These are phyloP conservation scores for Lactarius sanguifluus DNA, from an alignment of 768 basidiomycete species.

Conservation along the genomic window DNA sequence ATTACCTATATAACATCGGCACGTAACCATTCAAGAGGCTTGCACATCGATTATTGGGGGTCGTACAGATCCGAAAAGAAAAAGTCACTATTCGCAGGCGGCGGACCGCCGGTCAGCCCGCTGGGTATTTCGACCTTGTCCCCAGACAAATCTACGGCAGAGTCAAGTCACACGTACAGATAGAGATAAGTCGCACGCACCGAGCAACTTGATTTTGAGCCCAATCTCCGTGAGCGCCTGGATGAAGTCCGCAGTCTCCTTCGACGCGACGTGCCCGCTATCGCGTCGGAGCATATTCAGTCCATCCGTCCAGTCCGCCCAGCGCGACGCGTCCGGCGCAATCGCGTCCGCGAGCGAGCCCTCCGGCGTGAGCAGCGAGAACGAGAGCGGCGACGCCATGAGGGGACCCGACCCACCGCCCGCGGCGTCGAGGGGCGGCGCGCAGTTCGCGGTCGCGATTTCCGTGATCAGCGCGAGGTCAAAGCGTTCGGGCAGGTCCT, in stretches of 20 bases:
- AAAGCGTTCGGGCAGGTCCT: conserved; percentile 85
- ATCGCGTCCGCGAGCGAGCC: conserved; percentile 38
- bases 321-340: conserved; percentile 58
- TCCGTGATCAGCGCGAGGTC: conserved; percentile 80
- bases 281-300: conserved; percentile 82
- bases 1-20: conserved; percentile 3
- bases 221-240: conserved; percentile 88
- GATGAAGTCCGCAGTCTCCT: conserved; percentile 84
- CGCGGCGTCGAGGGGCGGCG: conserved; percentile 60
- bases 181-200: conserved; percentile 42
- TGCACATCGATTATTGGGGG: conserved; percentile 24
- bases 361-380: conserved; percentile 36
- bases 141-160: conserved; percentile 69
- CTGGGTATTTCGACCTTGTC: conserved; percentile 89
- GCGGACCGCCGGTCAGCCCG: conserved; percentile 71
- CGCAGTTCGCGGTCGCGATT: conserved; percentile 72
- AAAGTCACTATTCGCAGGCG: conserved; percentile 78
- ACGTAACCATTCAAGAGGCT: not conserved
- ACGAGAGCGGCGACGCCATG: conserved; percentile 28
- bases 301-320: conserved; percentile 95
- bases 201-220: conserved; percentile 85
- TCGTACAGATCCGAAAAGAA: conserved; percentile 70
- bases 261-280: conserved; percentile 78
- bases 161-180: not conserved
- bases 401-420: conserved; percentile 33